phyloP scores from a whole-genome alignment of 1,284 basidiomycete genomes.

The Ganoderma sinense region DNA sequence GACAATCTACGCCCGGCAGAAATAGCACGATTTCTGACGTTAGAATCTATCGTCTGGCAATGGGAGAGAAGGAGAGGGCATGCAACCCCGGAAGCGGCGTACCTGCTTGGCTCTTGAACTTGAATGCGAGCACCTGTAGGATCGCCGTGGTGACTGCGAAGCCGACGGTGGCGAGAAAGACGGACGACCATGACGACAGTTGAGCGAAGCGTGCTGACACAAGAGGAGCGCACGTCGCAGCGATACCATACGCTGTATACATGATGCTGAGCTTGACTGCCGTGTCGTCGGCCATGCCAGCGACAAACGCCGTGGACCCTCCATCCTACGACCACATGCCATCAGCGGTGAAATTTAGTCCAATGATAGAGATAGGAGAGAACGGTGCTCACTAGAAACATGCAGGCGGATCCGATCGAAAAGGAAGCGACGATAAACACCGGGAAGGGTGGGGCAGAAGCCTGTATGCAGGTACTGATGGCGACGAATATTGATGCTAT shows the following conservation, averaged over 20 bases:
- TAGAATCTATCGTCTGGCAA: not conserved
- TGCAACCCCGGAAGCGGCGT: not conserved
- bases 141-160: not conserved
- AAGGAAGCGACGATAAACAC: not conserved
- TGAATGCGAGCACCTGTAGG: not conserved
- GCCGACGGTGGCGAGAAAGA: not conserved
- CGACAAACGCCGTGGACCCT: not conserved
- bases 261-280: not conserved
- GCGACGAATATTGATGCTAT: not conserved
- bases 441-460: not conserved
- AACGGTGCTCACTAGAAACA: not conserved
- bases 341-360: too few relatives aligned
- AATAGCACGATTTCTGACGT: not conserved
- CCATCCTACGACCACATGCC: not conserved
- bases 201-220: not conserved
- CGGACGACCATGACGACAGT: not conserved
- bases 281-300: not conserved
- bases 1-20: not conserved
- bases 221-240: not conserved
- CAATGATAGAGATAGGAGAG: not conserved
- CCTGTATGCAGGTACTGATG: not conserved
- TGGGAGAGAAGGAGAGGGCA: too few relatives aligned
- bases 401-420: not conserved
- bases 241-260: not conserved
- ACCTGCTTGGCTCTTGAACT: not conserved